Percentiles rank a stretch among this genome's conserved stretches.
Conservation (phyloP, 345 rosid genomes). For the Eucalyptus paniculata region DNA sequence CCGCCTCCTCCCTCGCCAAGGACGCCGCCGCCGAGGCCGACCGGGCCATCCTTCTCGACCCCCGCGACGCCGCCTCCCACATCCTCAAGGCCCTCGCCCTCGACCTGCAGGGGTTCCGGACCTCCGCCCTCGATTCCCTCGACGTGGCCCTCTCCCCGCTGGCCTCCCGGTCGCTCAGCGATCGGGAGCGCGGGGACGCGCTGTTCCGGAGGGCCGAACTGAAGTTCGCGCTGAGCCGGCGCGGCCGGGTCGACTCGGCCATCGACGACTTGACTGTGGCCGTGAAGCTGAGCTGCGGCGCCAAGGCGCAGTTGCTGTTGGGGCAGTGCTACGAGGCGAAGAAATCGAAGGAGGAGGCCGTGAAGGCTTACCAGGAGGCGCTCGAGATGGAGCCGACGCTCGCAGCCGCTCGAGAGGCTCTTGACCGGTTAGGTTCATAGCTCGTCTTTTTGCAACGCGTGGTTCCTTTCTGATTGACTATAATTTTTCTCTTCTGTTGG, state of each 20-base stretch:
- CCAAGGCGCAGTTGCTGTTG: slow-evolving; percentile 18
- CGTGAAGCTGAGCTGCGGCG: slow-evolving; percentile 15
- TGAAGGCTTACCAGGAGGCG: slow-evolving; percentile 29
- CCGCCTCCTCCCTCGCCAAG: slow-evolving; percentile 31
- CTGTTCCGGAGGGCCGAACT: slow-evolving; percentile 48
- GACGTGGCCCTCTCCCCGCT: slow-evolving; percentile 44
- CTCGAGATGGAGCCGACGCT: slow-evolving; percentile 16
- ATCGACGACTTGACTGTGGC: slow-evolving; percentile 35
- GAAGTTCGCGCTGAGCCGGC: slow-evolving; percentile 18
- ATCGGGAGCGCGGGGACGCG: slow-evolving; percentile 42
- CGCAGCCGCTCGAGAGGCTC: slow-evolving; percentile 19
- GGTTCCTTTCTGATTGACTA: background rate
- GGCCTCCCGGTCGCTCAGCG: slow-evolving; percentile 32
- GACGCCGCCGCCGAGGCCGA: slow-evolving; percentile 45
- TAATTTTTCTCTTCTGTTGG: background rate
- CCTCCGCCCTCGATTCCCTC: slow-evolving; percentile 54
- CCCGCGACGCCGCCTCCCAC: slow-evolving; percentile 49
- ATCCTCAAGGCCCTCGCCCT: slow-evolving; percentile 55
- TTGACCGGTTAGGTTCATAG: slow-evolving; percentile 11
- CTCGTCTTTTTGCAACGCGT: background rate
- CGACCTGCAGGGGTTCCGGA: slow-evolving; percentile 45
- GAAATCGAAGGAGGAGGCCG: slow-evolving; percentile 35
- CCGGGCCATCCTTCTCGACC: slow-evolving; percentile 35
- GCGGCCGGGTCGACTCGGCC: slow-evolving; percentile 26
- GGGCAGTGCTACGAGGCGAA: slow-evolving; percentile 53